These are phyloP conservation scores for Pisolithus sp. DNA, from an alignment of 768 basidiomycete genomes.

Conservation along the genomic window DNA sequence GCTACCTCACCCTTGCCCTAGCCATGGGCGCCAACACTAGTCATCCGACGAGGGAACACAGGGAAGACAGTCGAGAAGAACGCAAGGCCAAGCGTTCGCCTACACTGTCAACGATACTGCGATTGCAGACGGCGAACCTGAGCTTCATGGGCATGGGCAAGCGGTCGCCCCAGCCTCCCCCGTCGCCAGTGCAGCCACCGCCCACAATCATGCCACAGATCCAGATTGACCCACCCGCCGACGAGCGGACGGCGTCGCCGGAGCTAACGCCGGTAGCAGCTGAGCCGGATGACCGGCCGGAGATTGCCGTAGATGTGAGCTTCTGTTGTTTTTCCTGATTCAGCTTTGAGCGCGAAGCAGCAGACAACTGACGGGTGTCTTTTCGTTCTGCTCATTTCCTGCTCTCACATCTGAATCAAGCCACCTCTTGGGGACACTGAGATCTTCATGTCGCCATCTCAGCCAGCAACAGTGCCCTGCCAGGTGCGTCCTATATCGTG, in stretches of 20 bases:
- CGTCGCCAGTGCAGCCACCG: constrained; percentile 21
- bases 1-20: not conserved
- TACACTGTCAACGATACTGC: constrained; percentile 18
- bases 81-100: constrained; percentile 18
- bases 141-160: constrained; percentile 22
- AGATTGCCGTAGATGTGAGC: constrained; percentile 15
- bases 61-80: constrained; percentile 20
- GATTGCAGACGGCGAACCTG: constrained; percentile 24
- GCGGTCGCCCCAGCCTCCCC: constrained; percentile 25
- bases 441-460: constrained; percentile 21
- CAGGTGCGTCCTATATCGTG: constrained; percentile 29
- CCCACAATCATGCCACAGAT: constrained; percentile 1
- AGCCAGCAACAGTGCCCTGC: constrained; percentile 38
- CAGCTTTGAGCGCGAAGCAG: constrained; percentile 8
- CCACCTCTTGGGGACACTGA: constrained; percentile 5
- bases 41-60: constrained; percentile 14
- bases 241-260: constrained; percentile 21
- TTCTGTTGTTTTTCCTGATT: not conserved
- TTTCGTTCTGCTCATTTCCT: not conserved
- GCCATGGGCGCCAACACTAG: constrained; percentile 25
- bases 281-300: constrained; percentile 23
- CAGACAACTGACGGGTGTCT: not conserved
- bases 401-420: constrained; percentile 11
- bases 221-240: constrained; percentile 1
- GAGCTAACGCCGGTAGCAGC: constrained; percentile 6